Conservation (phyloP, 1,284 basidiomycete species). For the Somion occarium region DNA sequence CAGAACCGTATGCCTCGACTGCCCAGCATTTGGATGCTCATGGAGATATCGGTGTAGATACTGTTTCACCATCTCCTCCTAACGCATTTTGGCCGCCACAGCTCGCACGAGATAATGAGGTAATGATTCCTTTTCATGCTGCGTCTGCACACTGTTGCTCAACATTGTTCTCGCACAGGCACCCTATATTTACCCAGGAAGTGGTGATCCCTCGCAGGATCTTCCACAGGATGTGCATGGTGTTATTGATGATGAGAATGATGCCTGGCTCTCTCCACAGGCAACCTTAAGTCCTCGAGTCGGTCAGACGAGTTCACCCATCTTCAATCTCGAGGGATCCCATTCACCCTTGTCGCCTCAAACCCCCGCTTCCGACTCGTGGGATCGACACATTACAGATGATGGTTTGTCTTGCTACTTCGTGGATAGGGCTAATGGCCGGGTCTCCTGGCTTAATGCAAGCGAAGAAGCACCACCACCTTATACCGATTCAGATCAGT, state of each 20-base stretch:
- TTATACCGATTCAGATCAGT: neutral
- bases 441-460: neutral
- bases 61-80: neutral
- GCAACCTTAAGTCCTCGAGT: neutral
- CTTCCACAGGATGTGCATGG: neutral
- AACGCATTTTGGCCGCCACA: neutral
- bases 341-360: neutral
- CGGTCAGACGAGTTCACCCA: neutral
- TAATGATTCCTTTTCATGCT: neutral
- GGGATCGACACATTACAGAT: neutral
- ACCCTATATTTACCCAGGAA: neutral
- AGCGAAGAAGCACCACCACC: constrained; percentile 2
- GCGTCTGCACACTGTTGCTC: neutral
- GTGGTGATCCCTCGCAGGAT: neutral
- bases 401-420: neutral
- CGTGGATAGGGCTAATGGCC: neutral
- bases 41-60: neutral
- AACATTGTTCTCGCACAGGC: neutral
- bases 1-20: neutral
- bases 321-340: neutral
- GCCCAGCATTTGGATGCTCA: neutral
- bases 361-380: neutral
- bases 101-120: neutral
- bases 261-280: neutral
- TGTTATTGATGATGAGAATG: neutral